These are phyloP conservation scores for Euphorbia peplus DNA, from an alignment of 345 rosid genomes.

Conservation along the genomic window DNA sequence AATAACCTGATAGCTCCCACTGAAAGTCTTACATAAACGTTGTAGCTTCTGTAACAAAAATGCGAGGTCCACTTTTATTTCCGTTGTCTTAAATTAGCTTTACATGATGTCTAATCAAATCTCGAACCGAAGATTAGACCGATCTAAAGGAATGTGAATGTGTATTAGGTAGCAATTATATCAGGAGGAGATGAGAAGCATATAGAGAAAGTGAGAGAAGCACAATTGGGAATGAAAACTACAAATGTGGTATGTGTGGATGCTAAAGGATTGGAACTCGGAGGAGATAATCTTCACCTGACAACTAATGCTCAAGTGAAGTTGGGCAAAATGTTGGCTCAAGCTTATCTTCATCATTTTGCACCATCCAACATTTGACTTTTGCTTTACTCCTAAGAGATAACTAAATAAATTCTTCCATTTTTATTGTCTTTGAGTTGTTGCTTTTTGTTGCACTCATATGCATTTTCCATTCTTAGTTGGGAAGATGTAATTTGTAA, in stretches of 20 bases:
- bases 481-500: too few relatives aligned
- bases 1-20: too few relatives aligned
- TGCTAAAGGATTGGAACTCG: slow-evolving; percentile 66
- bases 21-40: too few relatives aligned
- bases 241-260: slow-evolving; percentile 67
- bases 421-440: too few relatives aligned
- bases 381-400: not conserved
- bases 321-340: slow-evolving; percentile 70
- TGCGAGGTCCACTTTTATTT: too few relatives aligned
- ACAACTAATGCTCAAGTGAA: slow-evolving; percentile 65
- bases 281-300: slow-evolving; percentile 71
- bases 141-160: not conserved
- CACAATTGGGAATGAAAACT: slow-evolving; percentile 54
- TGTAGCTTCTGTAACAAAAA: too few relatives aligned
- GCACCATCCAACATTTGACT: not conserved
- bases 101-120: too few relatives aligned
- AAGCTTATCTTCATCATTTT: slow-evolving; percentile 51
- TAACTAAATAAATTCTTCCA: too few relatives aligned
- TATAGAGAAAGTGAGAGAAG: slow-evolving; percentile 68
- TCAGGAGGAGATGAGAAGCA: slow-evolving; percentile 75
- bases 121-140: too few relatives aligned
- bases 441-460: too few relatives aligned
- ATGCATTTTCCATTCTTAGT: too few relatives aligned
- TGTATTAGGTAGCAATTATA: slow-evolving; percentile 62
- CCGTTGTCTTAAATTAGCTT: too few relatives aligned